Conservation (phyloP, 345 rosid genomes). For the Salix caprea region DNA sequence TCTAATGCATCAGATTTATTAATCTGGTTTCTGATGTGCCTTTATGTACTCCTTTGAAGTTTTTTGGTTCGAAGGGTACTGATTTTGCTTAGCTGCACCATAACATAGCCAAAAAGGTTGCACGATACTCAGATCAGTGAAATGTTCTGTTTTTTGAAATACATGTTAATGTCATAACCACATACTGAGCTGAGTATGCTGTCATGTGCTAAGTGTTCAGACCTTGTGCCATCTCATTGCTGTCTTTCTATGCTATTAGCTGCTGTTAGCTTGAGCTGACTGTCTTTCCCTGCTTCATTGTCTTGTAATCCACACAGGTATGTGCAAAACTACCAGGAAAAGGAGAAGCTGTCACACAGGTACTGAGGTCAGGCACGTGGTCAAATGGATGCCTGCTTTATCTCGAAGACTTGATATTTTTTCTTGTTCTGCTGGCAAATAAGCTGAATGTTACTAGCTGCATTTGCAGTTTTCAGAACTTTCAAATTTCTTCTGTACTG, state of each 20-base stretch:
- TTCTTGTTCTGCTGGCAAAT: constrained; percentile 2
- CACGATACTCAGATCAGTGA: neutral
- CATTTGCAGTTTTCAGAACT: constrained; percentile 1
- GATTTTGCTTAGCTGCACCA: neutral
- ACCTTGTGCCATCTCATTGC: neutral
- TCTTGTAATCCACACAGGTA: constrained; percentile 4
- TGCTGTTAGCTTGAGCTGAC: neutral
- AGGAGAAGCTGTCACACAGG: constrained; percentile 22
- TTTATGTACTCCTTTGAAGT: neutral
- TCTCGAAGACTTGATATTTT: neutral
- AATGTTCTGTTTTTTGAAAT: neutral
- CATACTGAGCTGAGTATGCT: neutral
- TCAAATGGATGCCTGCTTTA: neutral
- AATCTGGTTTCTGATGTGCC: neutral
- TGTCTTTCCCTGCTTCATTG: neutral
- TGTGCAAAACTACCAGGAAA: constrained; percentile 17
- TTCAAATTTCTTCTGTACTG: neutral
- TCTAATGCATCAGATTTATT: neutral
- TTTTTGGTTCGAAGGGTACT: neutral
- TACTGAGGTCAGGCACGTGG: constrained; percentile 1
- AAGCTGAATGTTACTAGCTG: constrained; percentile 1
- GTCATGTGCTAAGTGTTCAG: neutral
- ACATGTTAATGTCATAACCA: neutral
- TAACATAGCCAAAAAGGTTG: neutral
- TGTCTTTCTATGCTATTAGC: neutral